Conservation (phyloP, 768 basidiomycete genomes). For the Steccherinum ochraceum region DNA sequence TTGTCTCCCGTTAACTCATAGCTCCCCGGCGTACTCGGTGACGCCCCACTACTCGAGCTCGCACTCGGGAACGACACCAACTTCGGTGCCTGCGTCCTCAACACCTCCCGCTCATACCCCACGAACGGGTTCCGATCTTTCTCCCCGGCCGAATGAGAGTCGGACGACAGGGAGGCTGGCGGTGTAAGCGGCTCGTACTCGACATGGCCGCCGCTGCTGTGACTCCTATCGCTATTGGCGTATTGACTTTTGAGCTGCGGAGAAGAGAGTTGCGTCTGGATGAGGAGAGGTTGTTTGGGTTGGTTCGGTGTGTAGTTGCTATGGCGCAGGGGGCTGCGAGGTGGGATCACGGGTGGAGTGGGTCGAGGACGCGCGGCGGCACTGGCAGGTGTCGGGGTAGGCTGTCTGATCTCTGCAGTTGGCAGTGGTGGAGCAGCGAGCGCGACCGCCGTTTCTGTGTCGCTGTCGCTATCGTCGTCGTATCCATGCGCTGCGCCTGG, state of each 20-base stretch:
- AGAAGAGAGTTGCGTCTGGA: slow-evolving; percentile 1
- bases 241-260: not conserved
- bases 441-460: slow-evolving; percentile 6
- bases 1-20: not conserved
- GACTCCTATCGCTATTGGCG: too few relatives aligned
- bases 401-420: not conserved
- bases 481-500: not conserved
- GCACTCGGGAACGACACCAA: not conserved
- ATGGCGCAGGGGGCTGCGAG: slow-evolving; percentile 14
- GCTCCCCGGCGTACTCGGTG: not conserved
- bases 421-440: not conserved
- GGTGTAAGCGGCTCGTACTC: slow-evolving; percentile 33
- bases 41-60: not conserved
- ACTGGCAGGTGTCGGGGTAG: not conserved
- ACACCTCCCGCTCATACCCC: slow-evolving; percentile 1
- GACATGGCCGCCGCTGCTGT: too few relatives aligned
- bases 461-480: slow-evolving; percentile 1
- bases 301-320: slow-evolving; percentile 1
- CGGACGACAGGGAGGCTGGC: slow-evolving; percentile 34
- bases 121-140: slow-evolving; percentile 11
- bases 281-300: slow-evolving; percentile 4
- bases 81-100: not conserved
- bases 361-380: not conserved
- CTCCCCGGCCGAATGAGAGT: slow-evolving; percentile 12
- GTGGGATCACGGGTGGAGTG: slow-evolving; percentile 9